Conservation (phyloP, 139 green algal genomes). For the Edaphochlamys debaryana region DNA sequence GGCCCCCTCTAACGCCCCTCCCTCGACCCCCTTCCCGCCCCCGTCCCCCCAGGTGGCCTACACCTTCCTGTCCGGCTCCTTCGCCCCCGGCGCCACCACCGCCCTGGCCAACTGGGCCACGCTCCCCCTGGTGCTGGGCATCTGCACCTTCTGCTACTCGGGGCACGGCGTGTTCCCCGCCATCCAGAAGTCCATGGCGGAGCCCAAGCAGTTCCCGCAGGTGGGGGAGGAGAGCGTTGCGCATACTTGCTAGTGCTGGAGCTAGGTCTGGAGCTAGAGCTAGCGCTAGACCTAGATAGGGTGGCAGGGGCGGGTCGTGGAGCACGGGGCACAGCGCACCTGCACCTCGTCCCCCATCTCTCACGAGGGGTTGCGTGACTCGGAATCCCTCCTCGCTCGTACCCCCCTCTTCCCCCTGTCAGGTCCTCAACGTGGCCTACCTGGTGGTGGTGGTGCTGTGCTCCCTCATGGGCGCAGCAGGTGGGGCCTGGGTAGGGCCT, state of each 20-base stretch:
- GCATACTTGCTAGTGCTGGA: too few species aligned
- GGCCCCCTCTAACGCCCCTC: too few species aligned
- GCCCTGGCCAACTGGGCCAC: slow-evolving; percentile 58
- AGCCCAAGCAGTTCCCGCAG: slow-evolving; percentile 64
- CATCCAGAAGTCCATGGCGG: slow-evolving; percentile 77
- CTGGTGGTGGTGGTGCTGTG: slow-evolving; percentile 57
- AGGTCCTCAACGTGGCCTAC: slow-evolving; percentile 72
- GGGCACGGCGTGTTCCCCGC: slow-evolving; percentile 81
- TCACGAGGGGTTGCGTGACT: too few species aligned
- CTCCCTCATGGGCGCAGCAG: slow-evolving; percentile 60
- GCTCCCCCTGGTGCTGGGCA: slow-evolving; percentile 78
- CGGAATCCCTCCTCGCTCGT: neutral
- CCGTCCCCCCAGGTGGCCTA: slow-evolving; percentile 46
- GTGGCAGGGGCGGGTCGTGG: too few species aligned
- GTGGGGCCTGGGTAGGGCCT: too few species aligned
- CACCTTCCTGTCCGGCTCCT: slow-evolving; percentile 56
- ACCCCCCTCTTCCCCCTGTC: neutral
- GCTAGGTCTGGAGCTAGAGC: too few species aligned
- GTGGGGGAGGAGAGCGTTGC: too few species aligned
- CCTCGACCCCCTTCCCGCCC: too few species aligned
- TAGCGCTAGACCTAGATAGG: too few species aligned
- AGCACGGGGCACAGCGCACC: too few species aligned
- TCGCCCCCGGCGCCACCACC: slow-evolving; percentile 50
- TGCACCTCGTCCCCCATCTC: too few species aligned
- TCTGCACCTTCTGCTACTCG: slow-evolving; percentile 83